Percentiles rank a stretch among this genome's conserved stretches.
Conservation (phyloP, 225 moss, liverwort and hornwort species). For the Marchantia polymorpha region DNA sequence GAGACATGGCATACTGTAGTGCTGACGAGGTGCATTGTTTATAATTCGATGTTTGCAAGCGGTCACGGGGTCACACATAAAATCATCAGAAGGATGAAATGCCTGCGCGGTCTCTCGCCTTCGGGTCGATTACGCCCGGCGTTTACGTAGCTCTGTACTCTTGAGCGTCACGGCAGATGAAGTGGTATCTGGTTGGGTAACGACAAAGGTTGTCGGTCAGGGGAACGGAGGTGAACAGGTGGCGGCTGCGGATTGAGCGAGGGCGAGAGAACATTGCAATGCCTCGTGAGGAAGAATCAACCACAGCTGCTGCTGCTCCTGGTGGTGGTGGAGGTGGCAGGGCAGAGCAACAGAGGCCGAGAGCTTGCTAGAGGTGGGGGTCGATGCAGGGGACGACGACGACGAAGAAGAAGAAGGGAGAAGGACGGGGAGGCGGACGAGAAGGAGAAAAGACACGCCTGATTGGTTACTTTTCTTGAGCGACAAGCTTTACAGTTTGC, state of each 20-base stretch:
- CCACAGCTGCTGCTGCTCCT: not conserved
- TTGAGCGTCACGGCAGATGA: no score
- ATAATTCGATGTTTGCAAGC: no score
- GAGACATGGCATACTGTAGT: no score
- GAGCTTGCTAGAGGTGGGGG: not conserved
- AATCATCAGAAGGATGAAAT: not conserved
- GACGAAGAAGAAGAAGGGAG: not conserved
- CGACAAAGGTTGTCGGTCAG: not conserved
- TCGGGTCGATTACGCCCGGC: no score
- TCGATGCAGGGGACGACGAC: not conserved
- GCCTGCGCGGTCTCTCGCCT: not conserved
- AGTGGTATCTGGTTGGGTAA: not conserved
- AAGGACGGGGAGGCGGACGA: not conserved
- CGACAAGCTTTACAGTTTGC: not conserved
- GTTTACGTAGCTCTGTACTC: no score
- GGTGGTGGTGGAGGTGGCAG: not conserved
- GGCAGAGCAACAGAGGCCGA: not conserved
- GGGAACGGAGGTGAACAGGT: not conserved
- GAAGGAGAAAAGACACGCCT: no score
- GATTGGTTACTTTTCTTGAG: not conserved
- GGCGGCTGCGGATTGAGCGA: not conserved
- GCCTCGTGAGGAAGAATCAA: constrained; percentile 8
- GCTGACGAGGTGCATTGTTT: no score
- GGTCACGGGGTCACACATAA: not conserved
- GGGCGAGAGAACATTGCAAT: not conserved